A percentile compares a stretch with the other conserved stretches of the same genome.
These are phyloP conservation scores for Petunia hybrid DNA, from an alignment of 305 asterid genomes.

Conservation along the genomic window DNA sequence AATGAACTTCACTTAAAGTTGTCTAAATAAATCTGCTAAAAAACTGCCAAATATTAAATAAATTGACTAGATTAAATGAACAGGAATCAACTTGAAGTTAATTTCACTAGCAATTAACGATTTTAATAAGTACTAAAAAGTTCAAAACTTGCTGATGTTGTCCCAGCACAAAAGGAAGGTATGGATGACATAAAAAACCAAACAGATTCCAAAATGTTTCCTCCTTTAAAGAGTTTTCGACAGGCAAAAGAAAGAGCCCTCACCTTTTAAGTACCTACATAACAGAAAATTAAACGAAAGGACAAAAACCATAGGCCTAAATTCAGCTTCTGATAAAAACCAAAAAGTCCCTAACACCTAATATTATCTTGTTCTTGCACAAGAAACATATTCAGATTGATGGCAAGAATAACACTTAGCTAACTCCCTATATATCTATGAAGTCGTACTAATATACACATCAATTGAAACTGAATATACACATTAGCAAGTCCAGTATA, in stretches of 20 bases:
- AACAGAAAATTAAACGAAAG: conserved; percentile 13
- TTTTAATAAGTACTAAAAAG: neutral
- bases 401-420: neutral
- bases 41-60: neutral
- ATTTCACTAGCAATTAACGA: neutral
- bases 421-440: neutral
- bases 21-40: neutral
- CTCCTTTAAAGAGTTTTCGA: neutral
- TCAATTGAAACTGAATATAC: conserved; percentile 4
- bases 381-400: conserved; percentile 20
- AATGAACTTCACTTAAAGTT: neutral
- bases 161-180: neutral
- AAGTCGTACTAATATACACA: neutral
- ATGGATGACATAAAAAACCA: neutral
- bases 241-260: neutral
- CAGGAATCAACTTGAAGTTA: neutral
- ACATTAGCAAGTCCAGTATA: neutral
- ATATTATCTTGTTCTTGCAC: neutral
- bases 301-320: neutral
- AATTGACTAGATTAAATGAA: neutral
- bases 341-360: neutral
- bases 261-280: neutral
- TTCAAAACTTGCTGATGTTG: conserved; percentile 12
- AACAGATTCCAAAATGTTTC: neutral
- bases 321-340: neutral